Percentiles rank a stretch among this genome's conserved stretches.
Evolutionary conservation across 768 basidiomycete species (phyloP).

Genomic region (Xerocomellus intermedius): DNA sequence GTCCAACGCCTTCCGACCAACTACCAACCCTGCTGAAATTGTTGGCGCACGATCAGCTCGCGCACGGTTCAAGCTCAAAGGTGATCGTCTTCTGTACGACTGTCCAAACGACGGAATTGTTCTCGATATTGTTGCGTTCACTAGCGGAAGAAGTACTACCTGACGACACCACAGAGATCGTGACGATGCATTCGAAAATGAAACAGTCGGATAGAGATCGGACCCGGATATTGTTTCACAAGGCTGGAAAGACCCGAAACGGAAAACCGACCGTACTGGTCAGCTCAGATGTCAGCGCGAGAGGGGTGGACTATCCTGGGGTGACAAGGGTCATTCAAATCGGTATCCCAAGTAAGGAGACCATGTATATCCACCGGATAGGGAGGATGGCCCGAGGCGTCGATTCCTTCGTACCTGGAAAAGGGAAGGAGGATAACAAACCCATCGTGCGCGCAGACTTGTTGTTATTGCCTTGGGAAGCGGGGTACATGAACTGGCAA

Average conservation of each 20-base stretch:
- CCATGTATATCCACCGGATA: conserved; percentile 84
- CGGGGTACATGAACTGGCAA: conserved; percentile 59
- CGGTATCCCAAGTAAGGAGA: conserved; percentile 66
- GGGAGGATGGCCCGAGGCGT: conserved; percentile 79
- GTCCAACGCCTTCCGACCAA: conserved; percentile 64
- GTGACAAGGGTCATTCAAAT: conserved; percentile 91
- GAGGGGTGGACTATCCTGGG: conserved; percentile 86
- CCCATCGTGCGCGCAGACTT: conserved; percentile 61
- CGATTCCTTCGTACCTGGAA: conserved; percentile 39
- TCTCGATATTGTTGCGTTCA: conserved; percentile 57
- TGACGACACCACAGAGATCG: conserved; percentile 53
- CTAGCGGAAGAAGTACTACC: conserved; percentile 48
- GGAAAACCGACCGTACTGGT: conserved; percentile 62
- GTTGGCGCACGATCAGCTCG: conserved; percentile 85
- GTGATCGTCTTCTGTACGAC: conserved; percentile 82
- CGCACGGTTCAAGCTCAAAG: conserved; percentile 65
- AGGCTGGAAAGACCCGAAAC: conserved; percentile 13
- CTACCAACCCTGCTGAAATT: conserved; percentile 77
- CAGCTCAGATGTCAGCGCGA: conserved; percentile 85
- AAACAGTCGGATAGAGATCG: conserved; percentile 17
- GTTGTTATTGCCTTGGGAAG: conserved; percentile 78
- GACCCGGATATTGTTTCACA: conserved; percentile 26
- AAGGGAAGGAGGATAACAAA: background rate
- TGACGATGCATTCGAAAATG: conserved; percentile 83
- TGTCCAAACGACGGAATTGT: conserved; percentile 80